Conservation (phyloP, 495 filamentous ascomycete genomes). For the Neurospora cerealis region DNA sequence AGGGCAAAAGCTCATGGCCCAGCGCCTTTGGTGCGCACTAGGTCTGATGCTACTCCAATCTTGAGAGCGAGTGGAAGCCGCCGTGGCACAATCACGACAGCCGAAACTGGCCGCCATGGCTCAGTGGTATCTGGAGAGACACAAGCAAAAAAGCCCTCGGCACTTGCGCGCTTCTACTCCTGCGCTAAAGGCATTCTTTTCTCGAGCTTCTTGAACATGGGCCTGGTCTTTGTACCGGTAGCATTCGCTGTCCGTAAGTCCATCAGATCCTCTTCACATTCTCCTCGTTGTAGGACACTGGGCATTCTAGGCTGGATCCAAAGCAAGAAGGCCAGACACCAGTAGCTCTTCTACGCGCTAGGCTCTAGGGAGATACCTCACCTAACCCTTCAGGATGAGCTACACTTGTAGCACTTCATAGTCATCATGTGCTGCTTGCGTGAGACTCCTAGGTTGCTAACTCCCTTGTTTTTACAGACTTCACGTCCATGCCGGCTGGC, state of each 20-base stretch:
- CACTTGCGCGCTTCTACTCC: constrained; percentile 33
- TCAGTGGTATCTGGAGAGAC: background rate
- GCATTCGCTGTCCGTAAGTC: constrained; percentile 57
- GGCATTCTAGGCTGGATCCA: background rate
- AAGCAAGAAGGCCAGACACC: background rate
- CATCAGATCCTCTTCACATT: background rate
- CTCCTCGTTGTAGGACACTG: background rate
- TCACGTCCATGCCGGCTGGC: constrained; percentile 28
- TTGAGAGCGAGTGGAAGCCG: background rate
- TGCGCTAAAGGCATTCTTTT: constrained; percentile 45
- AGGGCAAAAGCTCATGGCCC: constrained; percentile 2
- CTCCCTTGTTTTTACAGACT: constrained; percentile 61
- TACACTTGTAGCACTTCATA: background rate
- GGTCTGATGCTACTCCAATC: background rate
- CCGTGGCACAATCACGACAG: background rate
- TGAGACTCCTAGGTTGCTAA: constrained; percentile 51
- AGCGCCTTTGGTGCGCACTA: background rate
- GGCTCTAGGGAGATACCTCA: background rate
- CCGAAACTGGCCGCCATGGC: background rate
- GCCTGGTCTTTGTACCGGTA: constrained; percentile 68
- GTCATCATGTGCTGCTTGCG: background rate
- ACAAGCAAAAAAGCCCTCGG: constrained; percentile 4
- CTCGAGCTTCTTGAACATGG: constrained; percentile 64
- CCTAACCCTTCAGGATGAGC: background rate
- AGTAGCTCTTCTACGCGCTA: background rate